Conservation (phyloP, 768 basidiomycete genomes). For the Leccinum subtestaceum region DNA sequence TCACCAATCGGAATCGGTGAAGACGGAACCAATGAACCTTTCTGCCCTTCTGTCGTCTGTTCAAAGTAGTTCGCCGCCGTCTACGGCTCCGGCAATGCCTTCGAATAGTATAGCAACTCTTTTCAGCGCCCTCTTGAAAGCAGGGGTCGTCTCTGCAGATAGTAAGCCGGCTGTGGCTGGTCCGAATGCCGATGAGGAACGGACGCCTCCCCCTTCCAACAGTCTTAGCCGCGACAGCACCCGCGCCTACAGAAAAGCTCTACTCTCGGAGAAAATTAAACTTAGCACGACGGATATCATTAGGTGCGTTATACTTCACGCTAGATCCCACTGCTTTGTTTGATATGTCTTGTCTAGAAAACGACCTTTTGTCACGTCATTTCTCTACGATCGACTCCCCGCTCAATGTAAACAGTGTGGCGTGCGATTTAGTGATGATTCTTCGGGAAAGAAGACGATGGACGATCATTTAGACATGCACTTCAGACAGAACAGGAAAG, state of each 20-base stretch:
- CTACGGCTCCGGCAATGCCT: conserved; percentile 24
- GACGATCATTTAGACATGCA: conserved; percentile 95
- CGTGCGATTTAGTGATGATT: conserved; percentile 75
- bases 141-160: conserved; percentile 67
- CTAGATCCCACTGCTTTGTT: not conserved
- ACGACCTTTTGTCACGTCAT: conserved; percentile 56
- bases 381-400: conserved; percentile 73
- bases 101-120: conserved; percentile 51
- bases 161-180: conserved; percentile 52
- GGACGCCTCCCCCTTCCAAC: conserved; percentile 33
- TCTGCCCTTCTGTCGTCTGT: conserved; percentile 29
- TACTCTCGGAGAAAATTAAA: conserved; percentile 59
- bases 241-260: conserved; percentile 55
- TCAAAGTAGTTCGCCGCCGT: conserved; percentile 22
- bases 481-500: conserved; percentile 88
- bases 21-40: conserved; percentile 32
- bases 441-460: conserved; percentile 69
- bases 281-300: conserved; percentile 68
- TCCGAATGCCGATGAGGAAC: conserved; percentile 25
- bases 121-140: conserved; percentile 68
- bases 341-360: conserved; percentile 30
- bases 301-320: conserved; percentile 45
- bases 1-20: conserved; percentile 26
- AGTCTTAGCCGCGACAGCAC: conserved; percentile 45
- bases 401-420: conserved; percentile 94